A percentile compares a stretch with the other conserved stretches of the same genome.
phyloP scores from a whole-genome alignment of 495 filamentous ascomycete genomes.

The Lentithecium fluviatile region DNA sequence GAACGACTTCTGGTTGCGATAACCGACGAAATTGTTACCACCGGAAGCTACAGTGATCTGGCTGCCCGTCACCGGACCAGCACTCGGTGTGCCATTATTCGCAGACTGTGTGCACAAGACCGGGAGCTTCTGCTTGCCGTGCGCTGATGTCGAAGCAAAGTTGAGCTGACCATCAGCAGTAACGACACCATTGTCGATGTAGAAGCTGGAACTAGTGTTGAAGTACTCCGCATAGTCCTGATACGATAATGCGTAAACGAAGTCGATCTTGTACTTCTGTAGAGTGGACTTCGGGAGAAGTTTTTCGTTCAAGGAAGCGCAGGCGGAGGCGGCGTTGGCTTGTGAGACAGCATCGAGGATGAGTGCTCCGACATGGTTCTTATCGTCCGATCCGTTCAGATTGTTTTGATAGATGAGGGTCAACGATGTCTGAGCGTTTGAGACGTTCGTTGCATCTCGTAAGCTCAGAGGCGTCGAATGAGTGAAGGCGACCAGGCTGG shows the following conservation, averaged over 20 bases:
- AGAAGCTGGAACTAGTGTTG: conserved; percentile 41
- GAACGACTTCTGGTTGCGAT: conserved; percentile 55
- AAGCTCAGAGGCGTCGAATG: conserved; percentile 10
- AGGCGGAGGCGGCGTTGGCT: conserved; percentile 42
- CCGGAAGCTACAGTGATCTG: conserved; percentile 41
- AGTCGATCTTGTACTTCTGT: conserved; percentile 43
- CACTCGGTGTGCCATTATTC: conserved; percentile 24
- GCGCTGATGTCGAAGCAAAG: conserved; percentile 9
- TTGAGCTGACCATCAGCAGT: conserved; percentile 20
- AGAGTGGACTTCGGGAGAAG: conserved; percentile 44
- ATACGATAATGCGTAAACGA: conserved; percentile 44
- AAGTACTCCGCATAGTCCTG: conserved; percentile 39
- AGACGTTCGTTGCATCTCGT: neutral
- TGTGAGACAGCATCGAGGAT: conserved; percentile 43
- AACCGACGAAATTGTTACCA: conserved; percentile 48
- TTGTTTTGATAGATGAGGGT: conserved; percentile 52
- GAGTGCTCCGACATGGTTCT: conserved; percentile 49
- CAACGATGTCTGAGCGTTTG: conserved; percentile 45
- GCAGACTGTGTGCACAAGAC: conserved; percentile 49
- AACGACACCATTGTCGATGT: conserved; percentile 43
- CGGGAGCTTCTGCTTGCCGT: conserved; percentile 36
- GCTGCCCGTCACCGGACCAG: conserved; percentile 35
- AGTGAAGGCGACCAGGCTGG: neutral
- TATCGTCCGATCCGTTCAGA: conserved; percentile 49
- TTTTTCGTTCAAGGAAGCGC: conserved; percentile 46